Conservation (phyloP, 352 stramenopile species). For the Phytopythium chamaehyphon region DNA sequence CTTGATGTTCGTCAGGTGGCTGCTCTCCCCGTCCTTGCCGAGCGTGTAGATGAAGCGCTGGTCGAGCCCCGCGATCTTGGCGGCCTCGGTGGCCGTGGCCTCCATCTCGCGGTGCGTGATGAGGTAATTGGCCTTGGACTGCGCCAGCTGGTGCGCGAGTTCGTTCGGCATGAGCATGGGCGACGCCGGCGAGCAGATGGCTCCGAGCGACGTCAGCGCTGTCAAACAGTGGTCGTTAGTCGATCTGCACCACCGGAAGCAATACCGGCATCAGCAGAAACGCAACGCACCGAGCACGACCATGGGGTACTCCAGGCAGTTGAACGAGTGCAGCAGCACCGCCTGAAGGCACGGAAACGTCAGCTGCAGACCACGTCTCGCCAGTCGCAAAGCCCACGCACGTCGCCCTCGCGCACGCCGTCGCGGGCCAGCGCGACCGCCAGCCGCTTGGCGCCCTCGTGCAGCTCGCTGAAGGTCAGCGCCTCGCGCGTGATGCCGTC, state of each 20-base stretch:
- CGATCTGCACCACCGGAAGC: not conserved
- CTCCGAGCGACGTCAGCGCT: slow-evolving; percentile 40
- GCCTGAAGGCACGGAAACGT: slow-evolving; percentile 6
- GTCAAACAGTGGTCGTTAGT: not conserved
- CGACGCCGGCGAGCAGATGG: slow-evolving; percentile 41
- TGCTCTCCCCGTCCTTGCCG: slow-evolving; percentile 11
- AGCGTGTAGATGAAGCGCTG: slow-evolving; percentile 35
- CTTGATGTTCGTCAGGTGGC: slow-evolving; percentile 33
- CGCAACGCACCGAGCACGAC: slow-evolving; percentile 37
- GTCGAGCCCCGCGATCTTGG: slow-evolving; percentile 17
- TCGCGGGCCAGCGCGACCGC: slow-evolving; percentile 29
- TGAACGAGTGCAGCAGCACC: slow-evolving; percentile 49
- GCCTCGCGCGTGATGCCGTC: slow-evolving; percentile 37
- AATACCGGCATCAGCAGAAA: not conserved
- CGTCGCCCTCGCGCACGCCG: slow-evolving; percentile 40
- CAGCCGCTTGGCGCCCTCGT: slow-evolving; percentile 22
- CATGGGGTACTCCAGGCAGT: slow-evolving; percentile 60
- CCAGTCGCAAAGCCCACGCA: slow-evolving; percentile 3
- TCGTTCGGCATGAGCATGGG: slow-evolving; percentile 36
- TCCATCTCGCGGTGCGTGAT: slow-evolving; percentile 37
- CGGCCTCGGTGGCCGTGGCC: slow-evolving; percentile 21
- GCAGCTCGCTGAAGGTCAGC: slow-evolving; percentile 37
- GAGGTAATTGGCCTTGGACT: slow-evolving; percentile 34
- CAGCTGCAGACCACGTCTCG: too few species aligned
- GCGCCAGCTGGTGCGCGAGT: slow-evolving; percentile 30